Evolutionary conservation across 805 yeast genomes (phyloP).

Genomic region (Starmerella tilneyi): DNA sequence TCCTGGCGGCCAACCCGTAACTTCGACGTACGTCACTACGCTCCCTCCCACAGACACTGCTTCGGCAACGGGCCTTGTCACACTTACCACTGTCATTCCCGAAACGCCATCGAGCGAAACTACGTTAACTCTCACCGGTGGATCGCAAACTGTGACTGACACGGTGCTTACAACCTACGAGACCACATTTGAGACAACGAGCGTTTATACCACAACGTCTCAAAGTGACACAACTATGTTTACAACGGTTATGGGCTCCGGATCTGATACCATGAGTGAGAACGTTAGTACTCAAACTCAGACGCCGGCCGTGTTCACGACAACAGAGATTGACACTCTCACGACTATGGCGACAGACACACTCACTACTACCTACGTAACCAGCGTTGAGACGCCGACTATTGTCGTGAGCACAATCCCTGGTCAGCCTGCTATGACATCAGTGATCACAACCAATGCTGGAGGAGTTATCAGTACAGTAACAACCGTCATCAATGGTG

Average conservation of each 20-base stretch:
- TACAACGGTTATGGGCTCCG: constrained; percentile 3
- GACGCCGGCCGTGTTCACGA: not conserved
- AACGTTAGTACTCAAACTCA: not conserved
- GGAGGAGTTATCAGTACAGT: not conserved
- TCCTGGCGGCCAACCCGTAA: not conserved
- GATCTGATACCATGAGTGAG: not conserved
- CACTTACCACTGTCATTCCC: constrained; percentile 8
- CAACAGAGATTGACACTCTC: not conserved
- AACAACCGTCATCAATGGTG: not conserved
- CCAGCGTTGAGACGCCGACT: constrained; percentile 4
- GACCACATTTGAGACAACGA: constrained; percentile 3
- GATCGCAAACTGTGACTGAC: constrained; percentile 16
- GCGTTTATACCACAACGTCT: not conserved
- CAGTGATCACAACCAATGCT: constrained; percentile 5
- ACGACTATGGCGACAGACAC: constrained; percentile 8
- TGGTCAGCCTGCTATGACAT: constrained; percentile 12
- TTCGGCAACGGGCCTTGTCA: not conserved
- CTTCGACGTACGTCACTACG: not conserved
- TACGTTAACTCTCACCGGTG: constrained; percentile 5
- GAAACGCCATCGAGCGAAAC: constrained; percentile 3
- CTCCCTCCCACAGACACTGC: not conserved
- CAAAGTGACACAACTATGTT: not conserved
- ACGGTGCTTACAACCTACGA: constrained; percentile 6
- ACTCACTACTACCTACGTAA: constrained; percentile 8
- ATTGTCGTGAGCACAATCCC: constrained; percentile 14